A percentile compares a stretch with the other conserved stretches of the same genome.
These are phyloP conservation scores for Gigaspora rosea DNA, from an alignment of 192 early-diverging fungal genomes.

Conservation along the genomic window DNA sequence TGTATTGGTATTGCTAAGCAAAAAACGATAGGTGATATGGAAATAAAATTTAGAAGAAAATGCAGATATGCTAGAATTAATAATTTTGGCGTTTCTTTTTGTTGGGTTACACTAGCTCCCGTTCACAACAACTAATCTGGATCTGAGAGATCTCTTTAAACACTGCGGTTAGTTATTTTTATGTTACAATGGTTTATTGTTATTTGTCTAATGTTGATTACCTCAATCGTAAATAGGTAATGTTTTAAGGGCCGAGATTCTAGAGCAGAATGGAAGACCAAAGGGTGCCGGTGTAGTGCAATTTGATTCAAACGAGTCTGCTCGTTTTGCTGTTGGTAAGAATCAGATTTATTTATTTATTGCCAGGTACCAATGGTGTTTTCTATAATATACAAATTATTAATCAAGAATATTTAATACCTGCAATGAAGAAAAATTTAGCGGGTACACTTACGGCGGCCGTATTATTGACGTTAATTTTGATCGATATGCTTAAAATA, in stretches of 20 bases:
- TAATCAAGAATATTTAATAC: too few species aligned
- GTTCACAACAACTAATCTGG: constrained; percentile 59
- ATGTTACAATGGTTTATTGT: neutral
- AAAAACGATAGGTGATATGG: too few species aligned
- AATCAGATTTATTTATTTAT: neutral
- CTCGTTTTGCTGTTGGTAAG: constrained; percentile 57
- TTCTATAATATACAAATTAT: too few species aligned
- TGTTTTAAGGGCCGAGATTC: constrained; percentile 51
- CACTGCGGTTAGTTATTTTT: constrained; percentile 43
- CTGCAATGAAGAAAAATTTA: constrained; percentile 41
- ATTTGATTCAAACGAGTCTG: constrained; percentile 50
- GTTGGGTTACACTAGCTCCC: constrained; percentile 46
- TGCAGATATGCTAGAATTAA: neutral
- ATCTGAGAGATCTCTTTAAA: constrained; percentile 58
- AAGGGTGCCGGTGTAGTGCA: constrained; percentile 58
- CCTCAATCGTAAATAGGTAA: constrained; percentile 30
- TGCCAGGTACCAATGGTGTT: neutral
- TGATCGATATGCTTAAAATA: constrained; percentile 34
- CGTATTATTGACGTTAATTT: constrained; percentile 48
- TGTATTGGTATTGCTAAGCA: too few species aligned
- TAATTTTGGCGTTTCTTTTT: constrained; percentile 11
- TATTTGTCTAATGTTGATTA: neutral
- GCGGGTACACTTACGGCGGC: constrained; percentile 54
- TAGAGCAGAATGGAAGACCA: constrained; percentile 49
- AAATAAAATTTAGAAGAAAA: too few species aligned